Conservation (phyloP, 495 filamentous ascomycete species). For the Glutinoglossum americanum region DNA sequence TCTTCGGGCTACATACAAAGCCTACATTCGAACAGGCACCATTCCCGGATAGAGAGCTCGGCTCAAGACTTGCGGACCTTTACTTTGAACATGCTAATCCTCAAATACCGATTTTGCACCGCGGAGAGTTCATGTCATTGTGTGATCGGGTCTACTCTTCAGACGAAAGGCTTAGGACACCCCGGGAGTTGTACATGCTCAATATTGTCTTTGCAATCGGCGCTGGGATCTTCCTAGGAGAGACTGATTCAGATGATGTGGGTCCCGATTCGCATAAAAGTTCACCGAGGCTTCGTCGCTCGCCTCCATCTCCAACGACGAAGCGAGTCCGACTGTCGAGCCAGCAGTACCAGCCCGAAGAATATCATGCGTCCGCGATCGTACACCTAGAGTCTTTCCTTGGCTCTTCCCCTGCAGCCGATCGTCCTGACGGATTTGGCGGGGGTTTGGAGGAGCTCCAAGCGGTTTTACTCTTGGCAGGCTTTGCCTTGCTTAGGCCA, state of each 20-base stretch:
- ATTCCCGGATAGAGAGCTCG: constrained; percentile 61
- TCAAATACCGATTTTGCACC: constrained; percentile 81
- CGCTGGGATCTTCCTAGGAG: constrained; percentile 73
- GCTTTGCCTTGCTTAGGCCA: constrained; percentile 74
- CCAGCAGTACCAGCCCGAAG: constrained; percentile 69
- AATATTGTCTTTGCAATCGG: constrained; percentile 98
- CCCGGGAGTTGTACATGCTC: constrained; percentile 72
- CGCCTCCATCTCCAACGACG: constrained; percentile 16
- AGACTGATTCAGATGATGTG: constrained; percentile 20
- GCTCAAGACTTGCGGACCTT: constrained; percentile 45
- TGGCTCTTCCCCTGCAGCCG: constrained; percentile 34
- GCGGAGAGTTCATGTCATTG: constrained; percentile 65
- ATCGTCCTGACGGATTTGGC: constrained; percentile 34
- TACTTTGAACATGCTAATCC: constrained; percentile 95
- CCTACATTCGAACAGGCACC: constrained; percentile 67
- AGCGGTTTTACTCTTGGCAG: constrained; percentile 71
- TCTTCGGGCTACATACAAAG: constrained; percentile 82
- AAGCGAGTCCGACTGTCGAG: constrained; percentile 31
- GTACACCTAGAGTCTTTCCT: constrained; percentile 78
- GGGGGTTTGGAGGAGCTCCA: constrained; percentile 81
- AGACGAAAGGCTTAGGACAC: constrained; percentile 44
- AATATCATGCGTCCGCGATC: constrained; percentile 89
- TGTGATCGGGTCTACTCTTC: constrained; percentile 57
- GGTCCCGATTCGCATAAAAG: constrained; percentile 11
- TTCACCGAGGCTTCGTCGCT: constrained; percentile 6